Base-by-base conservation (phyloP, 345 rosid genomes). In the Moringa oleifera region DNA sequence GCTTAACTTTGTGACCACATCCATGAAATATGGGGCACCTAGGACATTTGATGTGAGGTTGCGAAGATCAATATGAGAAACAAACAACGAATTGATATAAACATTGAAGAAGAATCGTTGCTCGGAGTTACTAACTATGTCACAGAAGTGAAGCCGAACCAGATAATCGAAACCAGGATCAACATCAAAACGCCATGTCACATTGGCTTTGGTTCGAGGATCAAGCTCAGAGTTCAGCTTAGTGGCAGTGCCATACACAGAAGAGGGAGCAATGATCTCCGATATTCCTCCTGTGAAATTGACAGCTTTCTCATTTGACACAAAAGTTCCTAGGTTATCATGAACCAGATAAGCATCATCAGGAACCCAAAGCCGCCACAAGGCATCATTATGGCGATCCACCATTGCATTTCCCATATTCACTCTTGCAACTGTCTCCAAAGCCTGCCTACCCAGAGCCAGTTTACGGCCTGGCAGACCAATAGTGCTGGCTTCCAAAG, bases 161-260 rank as follows among this genome's bases (percentile, higher is more conserved):
- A 89, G 75, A 72, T 87, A 84, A 16, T 81, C 81, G 52, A 89
- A 92, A 56, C 83, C 83, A 49, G 88, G 81, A 45, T 85, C 87
- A 46, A 89, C 82, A 2, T 61, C 62, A 57, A 89, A 87, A 18
- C 50, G 64, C 98, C 96, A 89, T 19, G 98, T 92, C 25, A 92
- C 33, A 54, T 92, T 92, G 0, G 72, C 86, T 9, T 51, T 71
- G 0, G 41, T 36, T 17, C 0, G 18, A 24, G 86, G 87, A 71
- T 80, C 73, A 1, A 0, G 0, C 0, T 36, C 83, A 13, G 80
- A 62, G 62, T 73, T 70, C 62, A 88, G 62, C 71, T 53, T 23
- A 16, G 91, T 84, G 20, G 85, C 97, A 0, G 93, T 84, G 64
- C 98, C 97, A 21, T 93, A 89, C 58, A 93, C 97, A 10, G 72